Evolutionary conservation across 495 filamentous ascomycete genomes (phyloP), one percentile per base, ranked within the genome.

Genomic region (Aspergillus wentii): DNA sequence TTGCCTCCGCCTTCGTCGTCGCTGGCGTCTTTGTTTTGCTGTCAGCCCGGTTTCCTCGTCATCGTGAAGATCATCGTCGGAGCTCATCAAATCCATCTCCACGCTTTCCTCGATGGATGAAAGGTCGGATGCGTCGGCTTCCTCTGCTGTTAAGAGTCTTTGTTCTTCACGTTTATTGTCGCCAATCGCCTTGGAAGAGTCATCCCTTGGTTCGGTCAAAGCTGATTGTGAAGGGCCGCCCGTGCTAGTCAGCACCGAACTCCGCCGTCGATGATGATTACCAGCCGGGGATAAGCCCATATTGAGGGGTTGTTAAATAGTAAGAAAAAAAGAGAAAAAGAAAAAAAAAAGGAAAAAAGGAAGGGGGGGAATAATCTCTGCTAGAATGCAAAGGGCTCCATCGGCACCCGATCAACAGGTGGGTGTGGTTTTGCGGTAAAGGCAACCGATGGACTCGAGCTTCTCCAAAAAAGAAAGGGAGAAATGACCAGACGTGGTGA

Each of bases 31-130:
- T 47, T 91, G 84, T 40, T 71, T 75, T 41, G 71, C 72, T 25
- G 87, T 94, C 46, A 96, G 68, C 8, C 87, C 89, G 0, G 86
- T 83, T 68, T 94, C 89, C 60, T 94, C 89, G 56, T 95, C 89
- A 61, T 91, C 86, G 39, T 84, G 79, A n/a, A 83, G 57, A 30
- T 79, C 82, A 40, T 91, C 84, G 43, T 86, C 81, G 3, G 77
- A 76, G 23, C 64, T 60, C 41, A 82, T 60, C 32, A 68, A 65
- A 44, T 76, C 68, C 45, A 83, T 51, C 51, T 83, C 78, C 41
- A 76, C 46, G 44, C 72, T 77, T 25, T 79, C 77, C 32, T 66
- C 54, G 15, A 63, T 58, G 8, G 62, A 63, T 2, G 74, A 74
- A 5, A 67, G 48, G 35, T 78, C 76, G 7, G 72, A 75, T 7